Evolutionary conservation across 768 basidiomycete genomes (phyloP), one percentile per base, ranked within the genome.

Genomic region (Russula emetica): DNA sequence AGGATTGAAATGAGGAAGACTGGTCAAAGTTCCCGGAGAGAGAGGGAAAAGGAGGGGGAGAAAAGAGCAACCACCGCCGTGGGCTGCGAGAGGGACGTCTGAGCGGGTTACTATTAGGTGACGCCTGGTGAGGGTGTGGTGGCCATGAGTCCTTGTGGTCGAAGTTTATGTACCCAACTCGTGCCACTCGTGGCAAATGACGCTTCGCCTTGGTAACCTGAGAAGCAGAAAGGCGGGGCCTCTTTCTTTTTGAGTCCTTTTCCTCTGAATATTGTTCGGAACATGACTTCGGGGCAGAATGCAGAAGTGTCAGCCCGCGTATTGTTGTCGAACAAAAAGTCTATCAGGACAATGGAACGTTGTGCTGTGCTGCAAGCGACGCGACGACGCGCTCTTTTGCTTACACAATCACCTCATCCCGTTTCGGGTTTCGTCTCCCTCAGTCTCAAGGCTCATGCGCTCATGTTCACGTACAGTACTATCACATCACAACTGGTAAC

Each of bases 131-230:
- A 57, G 30, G 60, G 64, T 60, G 60, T 65, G 64, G 59, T 55
- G 18, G 38, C 64, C 64, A 65, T 61, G 64, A 60, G 60, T 42
- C 28, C 8, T 7, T 58, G 53, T 50, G 38, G 59, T 20, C 47
- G n/a, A 22, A 40, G 59, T 38, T 65, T 65, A 65, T 61, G 64
- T 65, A 65, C 59, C 60, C 40, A 57, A 42, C 24, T 50, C 64
- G n/a, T n/a, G n/a, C n/a, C n/a, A n/a, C n/a, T n/a, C n/a, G 55
- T 61, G 64, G 60, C 49, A 51, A 50, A 53, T 34, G 50, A 30
- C 30, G 26, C 34, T 47, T 65, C 60, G 55, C 60, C 64, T 65
- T 65, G 60, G 60, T 51, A 65, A 65, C 64, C 59, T 45, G 49
- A 61, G 24, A 53, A 50, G 58, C 59, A 49, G 11, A 32, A 32